Evolutionary conservation across 2,329 filamentous ascomycete genomes (phyloP).

Genomic region (Parasarocladium wereldwijsianum): DNA sequence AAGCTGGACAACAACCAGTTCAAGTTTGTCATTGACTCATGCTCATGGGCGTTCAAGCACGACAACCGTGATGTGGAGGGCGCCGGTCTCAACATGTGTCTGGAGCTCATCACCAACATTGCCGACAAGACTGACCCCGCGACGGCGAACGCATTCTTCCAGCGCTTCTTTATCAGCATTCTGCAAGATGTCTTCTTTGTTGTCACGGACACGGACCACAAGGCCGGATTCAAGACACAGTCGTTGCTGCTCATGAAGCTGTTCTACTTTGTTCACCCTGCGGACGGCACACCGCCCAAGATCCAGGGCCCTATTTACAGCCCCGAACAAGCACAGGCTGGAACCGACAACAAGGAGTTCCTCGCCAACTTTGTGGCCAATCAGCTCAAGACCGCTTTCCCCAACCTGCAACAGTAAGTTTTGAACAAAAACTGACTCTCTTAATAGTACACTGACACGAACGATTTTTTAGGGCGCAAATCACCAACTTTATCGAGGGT

Average conservation of each 20-base stretch:
- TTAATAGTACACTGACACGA: constrained; percentile 14
- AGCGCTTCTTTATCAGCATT: constrained; percentile 91
- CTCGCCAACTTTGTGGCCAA: constrained; percentile 75
- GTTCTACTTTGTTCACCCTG: constrained; percentile 83
- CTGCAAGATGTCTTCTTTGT: constrained; percentile 98
- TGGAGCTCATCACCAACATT: constrained; percentile 95
- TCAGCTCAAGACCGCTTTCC: constrained; percentile 78
- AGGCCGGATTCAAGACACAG: constrained; percentile 97
- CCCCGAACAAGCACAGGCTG: constrained; percentile 64
- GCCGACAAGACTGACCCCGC: constrained; percentile 76
- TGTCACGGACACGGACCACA: constrained; percentile 92
- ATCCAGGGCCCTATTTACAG: constrained; percentile 86
- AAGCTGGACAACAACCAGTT: constrained; percentile 94
- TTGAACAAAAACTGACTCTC: background rate
- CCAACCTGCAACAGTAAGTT: constrained; percentile 77
- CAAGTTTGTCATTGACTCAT: constrained; percentile 98
- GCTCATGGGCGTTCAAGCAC: constrained; percentile 99
- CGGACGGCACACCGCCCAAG: constrained; percentile 57
- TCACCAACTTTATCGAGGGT: constrained; percentile 77
- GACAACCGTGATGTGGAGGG: constrained; percentile 97
- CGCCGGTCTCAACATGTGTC: constrained; percentile 93
- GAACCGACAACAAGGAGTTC: constrained; percentile 84
- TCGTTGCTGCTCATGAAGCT: constrained; percentile 85
- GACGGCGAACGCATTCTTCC: constrained; percentile 92
- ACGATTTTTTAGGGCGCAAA: constrained; percentile 52